Evolutionary conservation across 306 rosid species (phyloP).

Genomic region (Dryas octopetala): DNA sequence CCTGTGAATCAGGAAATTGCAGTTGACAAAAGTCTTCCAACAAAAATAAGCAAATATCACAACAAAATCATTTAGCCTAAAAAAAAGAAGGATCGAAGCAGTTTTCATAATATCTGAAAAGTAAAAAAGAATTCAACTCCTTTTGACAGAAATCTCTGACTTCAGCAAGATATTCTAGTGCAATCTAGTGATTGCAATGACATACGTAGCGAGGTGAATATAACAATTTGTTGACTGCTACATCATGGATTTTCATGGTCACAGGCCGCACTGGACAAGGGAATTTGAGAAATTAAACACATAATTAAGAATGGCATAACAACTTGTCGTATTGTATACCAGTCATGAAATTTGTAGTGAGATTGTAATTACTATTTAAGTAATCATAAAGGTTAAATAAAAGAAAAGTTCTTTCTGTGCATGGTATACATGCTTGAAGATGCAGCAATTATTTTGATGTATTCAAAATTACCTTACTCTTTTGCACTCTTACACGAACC

Average conservation of each 20-base stretch:
- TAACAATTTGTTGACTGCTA: not conserved
- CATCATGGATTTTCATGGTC: not conserved
- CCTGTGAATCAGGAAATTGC: not conserved
- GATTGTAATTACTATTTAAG: not conserved
- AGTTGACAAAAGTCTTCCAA: not conserved
- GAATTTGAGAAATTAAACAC: not conserved
- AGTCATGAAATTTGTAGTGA: not conserved
- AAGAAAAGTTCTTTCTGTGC: not conserved
- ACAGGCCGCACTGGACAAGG: not conserved
- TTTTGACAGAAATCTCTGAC: not conserved
- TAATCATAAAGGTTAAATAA: not conserved
- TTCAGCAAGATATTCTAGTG: not conserved
- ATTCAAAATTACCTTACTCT: slow-evolving; percentile 72
- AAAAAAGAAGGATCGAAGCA: not conserved
- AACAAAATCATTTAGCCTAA: not conserved
- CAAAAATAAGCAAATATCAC: not conserved
- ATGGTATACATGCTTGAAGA: not conserved
- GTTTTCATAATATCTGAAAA: not conserved
- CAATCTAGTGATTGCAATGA: not conserved
- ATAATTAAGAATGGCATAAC: not conserved
- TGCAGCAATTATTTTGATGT: not conserved
- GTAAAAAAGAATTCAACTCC: not conserved
- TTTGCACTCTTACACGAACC: slow-evolving; percentile 93
- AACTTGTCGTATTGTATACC: not conserved
- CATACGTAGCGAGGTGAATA: not conserved